Base-by-base conservation (phyloP, 2,329 filamentous ascomycete genomes). In the Phoma sp. region DNA sequence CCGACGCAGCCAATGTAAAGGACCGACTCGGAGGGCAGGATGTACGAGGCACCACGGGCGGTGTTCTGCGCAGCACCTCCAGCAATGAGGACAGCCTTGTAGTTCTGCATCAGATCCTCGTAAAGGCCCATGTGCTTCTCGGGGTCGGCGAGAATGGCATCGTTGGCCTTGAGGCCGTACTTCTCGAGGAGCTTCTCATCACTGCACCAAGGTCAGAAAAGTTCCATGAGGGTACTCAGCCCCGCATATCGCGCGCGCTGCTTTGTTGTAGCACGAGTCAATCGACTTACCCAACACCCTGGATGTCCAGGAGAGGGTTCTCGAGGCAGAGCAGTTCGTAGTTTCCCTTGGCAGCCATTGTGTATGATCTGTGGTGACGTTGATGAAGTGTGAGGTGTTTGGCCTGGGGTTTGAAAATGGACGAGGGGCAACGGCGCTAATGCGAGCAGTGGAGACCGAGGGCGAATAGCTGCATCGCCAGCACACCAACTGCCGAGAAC, bases 251-350 rank as follows among this genome's bases (percentile, higher is more conserved):
- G 5, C 27, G 35, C 6, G 8, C 6, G 13, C 11, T 41, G 46
- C 35, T 30, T 24, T 11, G 35, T 24, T 11, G 35, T 7, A 4
- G 13, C 10, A 27, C 18, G 11, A 4, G 43, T 3, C 33, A 33
- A 49, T 43, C 10, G 32, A 75, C 80, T 60, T 78, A 87, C 86
- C 84, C 86, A 68, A 82, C 77, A 68, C 89, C 95, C 80, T 97
- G 93, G 77, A 99, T 99, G 76, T 99, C 93, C 70, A 99, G 89
- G 69, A 99, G 88, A 77, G 95, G 95, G 80, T 99, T 99, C 88
- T 97, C 95, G 71, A 99, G 81, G 79, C 89, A 95, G 73, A 98
- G 84, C 71, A 99, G 89, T 78, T 90, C 83, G 81, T 89, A 98
- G 78, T 92, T 88, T 80, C 92, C 89, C 68, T 78, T 74, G 67